Conservation (phyloP, 163 green algal species). For the Chlorella variabilis region DNA sequence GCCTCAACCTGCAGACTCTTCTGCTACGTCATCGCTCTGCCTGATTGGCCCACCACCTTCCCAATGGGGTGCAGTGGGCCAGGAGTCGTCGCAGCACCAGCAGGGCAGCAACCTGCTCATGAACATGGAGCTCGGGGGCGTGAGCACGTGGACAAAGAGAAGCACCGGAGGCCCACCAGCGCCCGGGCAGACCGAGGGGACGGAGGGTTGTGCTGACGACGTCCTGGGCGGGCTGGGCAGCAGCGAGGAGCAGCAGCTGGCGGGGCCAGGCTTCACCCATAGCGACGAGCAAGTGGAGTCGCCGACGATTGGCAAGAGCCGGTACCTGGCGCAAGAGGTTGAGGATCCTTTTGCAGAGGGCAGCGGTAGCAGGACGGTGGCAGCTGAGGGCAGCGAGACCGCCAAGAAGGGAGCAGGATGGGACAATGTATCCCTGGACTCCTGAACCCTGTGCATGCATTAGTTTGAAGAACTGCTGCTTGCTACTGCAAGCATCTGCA, state of each 20-base stretch:
- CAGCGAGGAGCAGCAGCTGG: constrained; percentile 31
- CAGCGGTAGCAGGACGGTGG: neutral
- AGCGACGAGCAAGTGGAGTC: constrained; percentile 31
- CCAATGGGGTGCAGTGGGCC: constrained; percentile 17
- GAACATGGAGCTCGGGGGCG: constrained; percentile 24
- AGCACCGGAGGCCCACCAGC: constrained; percentile 24
- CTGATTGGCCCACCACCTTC: too few species aligned
- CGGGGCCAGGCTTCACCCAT: constrained; percentile 19
- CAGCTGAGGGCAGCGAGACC: too few species aligned
- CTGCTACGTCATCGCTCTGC: too few species aligned
- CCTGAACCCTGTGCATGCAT: too few species aligned
- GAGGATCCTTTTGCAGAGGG: constrained; percentile 24
- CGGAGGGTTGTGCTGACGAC: neutral
- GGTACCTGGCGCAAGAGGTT: constrained; percentile 27
- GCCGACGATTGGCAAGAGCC: constrained; percentile 18
- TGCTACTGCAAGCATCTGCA: too few species aligned
- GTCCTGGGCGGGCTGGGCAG: neutral
- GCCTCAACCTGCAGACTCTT: too few species aligned
- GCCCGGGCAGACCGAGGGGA: constrained; percentile 4
- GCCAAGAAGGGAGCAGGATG: constrained; percentile 3
- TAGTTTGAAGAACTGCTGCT: too few species aligned
- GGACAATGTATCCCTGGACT: constrained; percentile 18
- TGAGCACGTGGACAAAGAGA: constrained; percentile 22
- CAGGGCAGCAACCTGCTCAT: constrained; percentile 22
- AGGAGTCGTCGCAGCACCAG: constrained; percentile 28